Percentiles rank a stretch among this genome's conserved stretches.
Conservation (phyloP, 139 green algal genomes). For the Edaphochlamys debaryana region DNA sequence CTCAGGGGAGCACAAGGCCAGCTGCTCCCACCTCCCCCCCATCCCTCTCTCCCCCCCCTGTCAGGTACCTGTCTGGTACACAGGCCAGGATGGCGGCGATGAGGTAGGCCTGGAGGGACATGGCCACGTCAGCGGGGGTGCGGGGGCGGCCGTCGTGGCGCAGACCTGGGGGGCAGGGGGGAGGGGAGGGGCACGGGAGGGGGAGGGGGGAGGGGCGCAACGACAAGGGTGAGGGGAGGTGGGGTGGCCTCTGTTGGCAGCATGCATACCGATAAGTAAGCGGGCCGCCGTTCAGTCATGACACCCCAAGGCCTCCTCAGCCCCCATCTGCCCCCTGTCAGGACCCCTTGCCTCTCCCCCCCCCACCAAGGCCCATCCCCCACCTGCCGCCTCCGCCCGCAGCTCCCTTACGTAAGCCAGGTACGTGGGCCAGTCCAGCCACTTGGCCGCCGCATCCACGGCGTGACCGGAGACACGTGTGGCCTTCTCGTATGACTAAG, state of each 20-base stretch:
- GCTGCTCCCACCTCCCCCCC: not conserved
- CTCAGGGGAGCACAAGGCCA: not conserved
- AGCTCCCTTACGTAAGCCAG: slow-evolving; percentile 59
- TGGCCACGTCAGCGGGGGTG: slow-evolving; percentile 41
- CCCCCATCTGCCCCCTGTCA: not conserved
- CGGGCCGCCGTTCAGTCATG: no score
- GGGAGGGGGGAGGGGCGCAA: not conserved
- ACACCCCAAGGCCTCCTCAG: not conserved
- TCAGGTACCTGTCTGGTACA: slow-evolving; percentile 61
- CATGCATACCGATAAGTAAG: no score
- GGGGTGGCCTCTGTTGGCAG: no score
- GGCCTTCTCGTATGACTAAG: not conserved
- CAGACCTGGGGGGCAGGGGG: slow-evolving; percentile 16
- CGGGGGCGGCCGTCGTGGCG: not conserved
- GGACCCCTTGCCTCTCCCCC: no score
- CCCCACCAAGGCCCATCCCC: not conserved
- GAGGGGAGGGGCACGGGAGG: not conserved
- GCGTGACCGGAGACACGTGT: not conserved
- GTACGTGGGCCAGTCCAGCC: slow-evolving; percentile 78
- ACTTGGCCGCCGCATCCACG: slow-evolving; percentile 67
- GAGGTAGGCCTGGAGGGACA: slow-evolving; percentile 74
- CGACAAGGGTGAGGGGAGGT: no score
- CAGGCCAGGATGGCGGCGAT: slow-evolving; percentile 78
- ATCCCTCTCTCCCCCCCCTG: no score
- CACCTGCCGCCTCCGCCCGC: slow-evolving; percentile 46